These are phyloP conservation scores for Pythium aristosporum DNA, from an alignment of 352 stramenopile genomes.

Conservation along the genomic window DNA sequence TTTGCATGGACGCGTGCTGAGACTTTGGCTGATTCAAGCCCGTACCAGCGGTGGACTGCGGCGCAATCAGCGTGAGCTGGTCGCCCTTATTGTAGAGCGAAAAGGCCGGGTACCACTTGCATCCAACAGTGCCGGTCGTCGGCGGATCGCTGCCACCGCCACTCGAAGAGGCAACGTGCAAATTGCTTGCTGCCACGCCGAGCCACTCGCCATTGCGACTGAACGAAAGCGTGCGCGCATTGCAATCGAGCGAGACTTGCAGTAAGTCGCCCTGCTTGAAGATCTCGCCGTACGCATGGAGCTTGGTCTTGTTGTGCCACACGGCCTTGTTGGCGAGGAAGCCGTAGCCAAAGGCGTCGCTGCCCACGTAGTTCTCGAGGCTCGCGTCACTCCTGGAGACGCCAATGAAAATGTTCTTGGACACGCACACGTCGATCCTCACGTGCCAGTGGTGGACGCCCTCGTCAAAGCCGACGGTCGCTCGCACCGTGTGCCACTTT, in stretches of 20 bases:
- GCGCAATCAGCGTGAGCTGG: slow-evolving; percentile 70
- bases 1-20: slow-evolving; percentile 44
- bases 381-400: slow-evolving; percentile 91
- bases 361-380: slow-evolving; percentile 96
- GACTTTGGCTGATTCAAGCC: slow-evolving; percentile 7
- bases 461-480: slow-evolving; percentile 57
- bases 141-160: neutral
- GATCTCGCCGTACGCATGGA: slow-evolving; percentile 83
- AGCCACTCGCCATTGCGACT: slow-evolving; percentile 87
- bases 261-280: slow-evolving; percentile 89
- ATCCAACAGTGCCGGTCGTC: slow-evolving; percentile 3
- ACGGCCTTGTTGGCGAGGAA: slow-evolving; percentile 98
- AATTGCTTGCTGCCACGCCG: slow-evolving; percentile 89
- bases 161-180: slow-evolving; percentile 36
- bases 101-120: slow-evolving; percentile 86
- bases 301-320: slow-evolving; percentile 97
- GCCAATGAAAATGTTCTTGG: slow-evolving; percentile 97
- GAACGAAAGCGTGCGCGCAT: slow-evolving; percentile 84
- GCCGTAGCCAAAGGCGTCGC: slow-evolving; percentile 97
- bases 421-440: slow-evolving; percentile 93
- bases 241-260: slow-evolving; percentile 79
- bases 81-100: slow-evolving; percentile 93
- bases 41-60: slow-evolving; percentile 5
- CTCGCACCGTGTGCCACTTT: slow-evolving; percentile 91
- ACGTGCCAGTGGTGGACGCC: slow-evolving; percentile 86